Evolutionary conservation across 768 basidiomycete genomes (phyloP).

Genomic region (Serpula lacrymans): DNA sequence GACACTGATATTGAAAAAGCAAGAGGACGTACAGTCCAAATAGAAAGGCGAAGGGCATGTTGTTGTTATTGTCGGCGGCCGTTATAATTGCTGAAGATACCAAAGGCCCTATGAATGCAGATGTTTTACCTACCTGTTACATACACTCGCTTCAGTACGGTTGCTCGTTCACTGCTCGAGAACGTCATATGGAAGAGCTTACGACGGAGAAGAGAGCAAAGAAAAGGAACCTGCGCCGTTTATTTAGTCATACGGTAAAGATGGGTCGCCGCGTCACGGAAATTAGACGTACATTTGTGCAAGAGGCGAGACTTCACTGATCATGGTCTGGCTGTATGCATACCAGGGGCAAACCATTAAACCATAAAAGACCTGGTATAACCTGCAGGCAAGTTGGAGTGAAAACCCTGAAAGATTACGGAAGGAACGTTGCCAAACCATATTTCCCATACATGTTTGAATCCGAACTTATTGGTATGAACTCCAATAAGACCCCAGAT

Average conservation of each 20-base stretch:
- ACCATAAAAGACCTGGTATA: conserved; percentile 69
- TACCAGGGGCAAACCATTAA: conserved; percentile 79
- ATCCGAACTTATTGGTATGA: conserved; percentile 69
- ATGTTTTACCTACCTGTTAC: conserved; percentile 64
- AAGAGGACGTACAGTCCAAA: conserved; percentile 56
- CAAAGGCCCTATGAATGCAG: conserved; percentile 73
- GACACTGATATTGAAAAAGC: too few species aligned
- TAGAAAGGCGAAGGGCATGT: conserved; percentile 74
- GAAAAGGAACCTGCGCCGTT: conserved; percentile 54
- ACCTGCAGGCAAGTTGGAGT: conserved; percentile 33
- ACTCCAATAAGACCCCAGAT: conserved; percentile 79
- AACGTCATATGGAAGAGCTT: conserved; percentile 11
- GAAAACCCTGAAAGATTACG: neutral
- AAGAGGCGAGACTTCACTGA: conserved; percentile 70
- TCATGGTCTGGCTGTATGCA: conserved; percentile 81
- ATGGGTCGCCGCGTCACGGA: too few species aligned
- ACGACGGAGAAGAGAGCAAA: conserved; percentile 75
- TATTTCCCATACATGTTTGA: conserved; percentile 82
- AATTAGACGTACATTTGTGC: conserved; percentile 57
- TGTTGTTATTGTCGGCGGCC: conserved; percentile 62
- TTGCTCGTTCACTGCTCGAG: neutral
- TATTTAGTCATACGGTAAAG: conserved; percentile 1
- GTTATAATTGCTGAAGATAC: conserved; percentile 75
- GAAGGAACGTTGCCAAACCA: conserved; percentile 38
- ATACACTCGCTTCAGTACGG: neutral